Evolutionary conservation across 2,329 filamentous ascomycete genomes (phyloP).

Genomic region (Cryphonectria japonica): DNA sequence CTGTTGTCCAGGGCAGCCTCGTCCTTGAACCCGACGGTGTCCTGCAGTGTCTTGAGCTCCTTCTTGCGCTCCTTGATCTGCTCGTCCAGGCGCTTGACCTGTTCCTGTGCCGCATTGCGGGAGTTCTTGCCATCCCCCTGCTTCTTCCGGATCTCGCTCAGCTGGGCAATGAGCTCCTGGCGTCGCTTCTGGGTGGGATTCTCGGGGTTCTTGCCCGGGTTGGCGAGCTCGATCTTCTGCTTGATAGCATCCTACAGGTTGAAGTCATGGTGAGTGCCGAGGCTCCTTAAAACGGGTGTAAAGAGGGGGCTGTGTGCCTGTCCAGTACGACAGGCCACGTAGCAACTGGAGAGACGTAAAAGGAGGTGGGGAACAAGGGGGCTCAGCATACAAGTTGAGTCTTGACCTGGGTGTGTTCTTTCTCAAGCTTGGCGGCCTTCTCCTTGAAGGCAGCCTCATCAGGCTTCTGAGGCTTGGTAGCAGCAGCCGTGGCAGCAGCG

Average conservation of each 20-base stretch:
- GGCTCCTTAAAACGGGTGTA: too few relatives aligned
- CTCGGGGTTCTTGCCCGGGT: conserved; percentile 74
- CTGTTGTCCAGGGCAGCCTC: conserved; percentile 85
- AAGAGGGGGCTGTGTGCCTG: not conserved
- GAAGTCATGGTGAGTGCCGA: conserved; percentile 6
- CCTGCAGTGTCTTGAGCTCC: conserved; percentile 85
- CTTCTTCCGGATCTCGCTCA: conserved; percentile 82
- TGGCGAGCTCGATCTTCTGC: conserved; percentile 82
- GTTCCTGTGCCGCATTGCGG: conserved; percentile 77
- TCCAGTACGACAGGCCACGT: conserved; percentile 2
- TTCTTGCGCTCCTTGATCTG: conserved; percentile 82
- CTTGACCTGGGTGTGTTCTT: conserved; percentile 79
- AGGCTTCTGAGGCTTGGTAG: conserved; percentile 77
- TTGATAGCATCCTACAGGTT: conserved; percentile 77
- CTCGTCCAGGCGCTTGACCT: conserved; percentile 90
- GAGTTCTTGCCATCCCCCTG: conserved; percentile 87
- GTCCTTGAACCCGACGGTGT: conserved; percentile 82
- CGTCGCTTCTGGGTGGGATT: conserved; percentile 81
- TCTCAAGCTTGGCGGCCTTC: conserved; percentile 78
- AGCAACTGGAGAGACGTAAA: not conserved
- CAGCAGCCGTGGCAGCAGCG: conserved; percentile 49
- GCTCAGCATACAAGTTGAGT: conserved; percentile 49
- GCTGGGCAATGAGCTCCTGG: conserved; percentile 80
- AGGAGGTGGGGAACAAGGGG: not conserved
- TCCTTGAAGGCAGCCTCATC: conserved; percentile 85